Base-by-base conservation (phyloP, 176 grass and related monocot genomes). In the Avena eriantha region DNA sequence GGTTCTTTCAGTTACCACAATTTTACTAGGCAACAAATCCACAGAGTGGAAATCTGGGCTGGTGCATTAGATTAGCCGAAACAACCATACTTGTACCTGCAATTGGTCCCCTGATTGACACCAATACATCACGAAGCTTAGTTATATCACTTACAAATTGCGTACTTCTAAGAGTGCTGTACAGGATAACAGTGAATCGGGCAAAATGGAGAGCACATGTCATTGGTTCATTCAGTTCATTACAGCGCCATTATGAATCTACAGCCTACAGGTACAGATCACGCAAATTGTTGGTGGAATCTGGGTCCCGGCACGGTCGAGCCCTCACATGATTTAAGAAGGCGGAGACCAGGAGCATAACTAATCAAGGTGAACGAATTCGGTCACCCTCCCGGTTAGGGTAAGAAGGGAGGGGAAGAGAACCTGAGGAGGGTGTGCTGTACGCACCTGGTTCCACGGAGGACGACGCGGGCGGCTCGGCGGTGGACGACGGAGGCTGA, bases 371-470 rank as follows among this genome's bases (percentile, higher is more conserved):
- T 46, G 15, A 41, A 41, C 39, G 11, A 0, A 41, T 16, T 9
- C 13, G n/a, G 14, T 14, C 61, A 35, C 69, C n/a, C 3, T 23
- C 23, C n/a, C 18, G 22, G 1, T 2, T 24, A 51, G 48, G 78
- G 18, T 49, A 23, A n/a, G 61, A 10, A 48, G 26, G 23, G 26
- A 49, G 23, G 41, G 16, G 55, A 22, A 47, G 71, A 7, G 47
- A 17, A 81, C 16, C 21, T 16, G 58, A 49, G 34, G 1, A 48
- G 10, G 23, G 23, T 26, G 31, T 10, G 24, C 22, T 31, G 65
- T 2, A 57, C 88, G 65, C 74, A 93, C 92, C 88, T 75, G 79
- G 26, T 86, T 10, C 53, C 9, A 67, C 51, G 67, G 79, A 24
- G 41, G 13, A 58, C 68, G 39, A 48, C 5, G 68, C 73, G 67